phyloP scores from a whole-genome alignment of 371 early-diverging fungal species.

The Syncephalastrum contaminatum region DNA sequence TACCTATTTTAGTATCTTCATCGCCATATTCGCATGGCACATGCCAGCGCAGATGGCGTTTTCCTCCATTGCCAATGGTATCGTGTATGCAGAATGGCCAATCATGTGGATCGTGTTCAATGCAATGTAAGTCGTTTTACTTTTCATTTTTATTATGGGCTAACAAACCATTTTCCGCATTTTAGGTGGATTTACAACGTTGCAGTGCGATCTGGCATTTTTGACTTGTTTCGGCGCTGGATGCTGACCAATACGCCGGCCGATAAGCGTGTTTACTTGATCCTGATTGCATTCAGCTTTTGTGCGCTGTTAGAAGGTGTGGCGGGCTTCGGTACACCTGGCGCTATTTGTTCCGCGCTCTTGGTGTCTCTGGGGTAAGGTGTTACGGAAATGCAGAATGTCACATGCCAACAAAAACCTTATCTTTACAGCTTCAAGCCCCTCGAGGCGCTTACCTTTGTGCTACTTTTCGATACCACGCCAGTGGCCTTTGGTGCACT shows the following conservation, averaged over 20 bases:
- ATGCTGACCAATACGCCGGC: conserved; percentile 46
- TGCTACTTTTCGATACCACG: conserved; percentile 45
- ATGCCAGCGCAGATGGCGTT: conserved; percentile 53
- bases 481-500: conserved; percentile 51
- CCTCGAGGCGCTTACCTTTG: conserved; percentile 40
- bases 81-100: conserved; percentile 53
- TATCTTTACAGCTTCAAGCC: conserved; percentile 37
- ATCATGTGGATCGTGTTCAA: conserved; percentile 59
- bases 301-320: conserved; percentile 52
- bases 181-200: conserved; percentile 46
- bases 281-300: conserved; percentile 46
- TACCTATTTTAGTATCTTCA: conserved; percentile 37
- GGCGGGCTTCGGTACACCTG: conserved; percentile 54
- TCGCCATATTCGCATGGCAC: conserved; percentile 54
- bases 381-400: neutral
- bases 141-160: neutral
- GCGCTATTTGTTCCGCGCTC: conserved; percentile 51
- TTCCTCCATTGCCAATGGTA: conserved; percentile 40
- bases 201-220: conserved; percentile 43
- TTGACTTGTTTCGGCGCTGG: conserved; percentile 50
- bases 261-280: conserved; percentile 40
- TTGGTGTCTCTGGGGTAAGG: conserved; percentile 49
- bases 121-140: conserved; percentile 34
- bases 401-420: conserved; percentile 2
- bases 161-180: neutral